Percentiles rank a stretch among this genome's conserved stretches.
These are phyloP conservation scores for Penicillium taxi DNA, from an alignment of 495 filamentous ascomycete species.

Conservation along the genomic window DNA sequence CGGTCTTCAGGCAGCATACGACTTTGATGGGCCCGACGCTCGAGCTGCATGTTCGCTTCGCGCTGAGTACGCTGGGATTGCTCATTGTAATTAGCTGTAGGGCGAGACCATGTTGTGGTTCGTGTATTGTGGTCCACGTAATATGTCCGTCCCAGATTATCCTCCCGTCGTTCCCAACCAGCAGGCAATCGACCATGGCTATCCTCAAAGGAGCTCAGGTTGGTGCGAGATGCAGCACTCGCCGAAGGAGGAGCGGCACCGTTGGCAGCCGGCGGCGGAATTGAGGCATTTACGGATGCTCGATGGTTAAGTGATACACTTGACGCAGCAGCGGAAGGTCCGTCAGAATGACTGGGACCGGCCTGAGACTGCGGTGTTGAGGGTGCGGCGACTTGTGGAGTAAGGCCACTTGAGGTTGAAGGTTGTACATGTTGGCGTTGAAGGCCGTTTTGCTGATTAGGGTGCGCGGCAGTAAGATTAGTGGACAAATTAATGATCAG, in stretches of 20 bases:
- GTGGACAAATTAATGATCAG: constrained; percentile 93
- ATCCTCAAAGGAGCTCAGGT: constrained; percentile 91
- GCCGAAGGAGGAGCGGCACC: constrained; percentile 38
- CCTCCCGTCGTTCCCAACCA: constrained; percentile 94
- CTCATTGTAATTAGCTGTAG: constrained; percentile 71
- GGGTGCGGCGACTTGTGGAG: constrained; percentile 29
- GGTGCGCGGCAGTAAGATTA: constrained; percentile 58
- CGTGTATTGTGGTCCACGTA: constrained; percentile 98
- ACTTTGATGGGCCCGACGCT: constrained; percentile 88
- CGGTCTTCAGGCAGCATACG: constrained; percentile 93
- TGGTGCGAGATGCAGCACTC: constrained; percentile 37
- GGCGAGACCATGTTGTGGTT: constrained; percentile 91
- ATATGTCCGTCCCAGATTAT: constrained; percentile 95
- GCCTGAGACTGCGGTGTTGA: constrained; percentile 22
- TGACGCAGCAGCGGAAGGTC: constrained; percentile 23
- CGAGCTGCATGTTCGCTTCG: constrained; percentile 81
- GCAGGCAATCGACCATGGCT: constrained; percentile 83
- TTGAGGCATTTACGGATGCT: constrained; percentile 29
- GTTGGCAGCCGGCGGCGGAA: constrained; percentile 20
- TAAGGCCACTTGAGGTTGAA: constrained; percentile 35
- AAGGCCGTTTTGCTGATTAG: constrained; percentile 33
- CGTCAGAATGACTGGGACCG: constrained; percentile 28
- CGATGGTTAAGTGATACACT: constrained; percentile 35
- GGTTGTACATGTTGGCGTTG: constrained; percentile 32
- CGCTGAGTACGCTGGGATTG: constrained; percentile 68